Evolutionary conservation across 179 eudicot genomes (phyloP).

Genomic region (Silene vulgaris): DNA sequence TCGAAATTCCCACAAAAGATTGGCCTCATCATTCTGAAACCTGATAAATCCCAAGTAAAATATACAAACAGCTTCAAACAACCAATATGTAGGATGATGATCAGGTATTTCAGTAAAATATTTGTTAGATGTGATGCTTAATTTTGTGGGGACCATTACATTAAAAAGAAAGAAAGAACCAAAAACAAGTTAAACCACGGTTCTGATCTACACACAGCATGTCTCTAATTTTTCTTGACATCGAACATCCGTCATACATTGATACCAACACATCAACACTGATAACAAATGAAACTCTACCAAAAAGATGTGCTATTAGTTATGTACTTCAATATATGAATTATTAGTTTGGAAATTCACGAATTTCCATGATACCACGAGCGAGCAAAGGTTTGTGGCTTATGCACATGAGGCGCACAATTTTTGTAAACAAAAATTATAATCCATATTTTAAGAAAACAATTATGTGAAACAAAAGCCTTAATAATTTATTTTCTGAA

Average conservation of each 20-base stretch:
- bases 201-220: no score
- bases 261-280: no score
- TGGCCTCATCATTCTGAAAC: conserved; percentile 49
- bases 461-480: no score
- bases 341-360: no score
- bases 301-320: neutral
- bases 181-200: neutral
- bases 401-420: no score
- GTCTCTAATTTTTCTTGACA: no score
- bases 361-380: no score
- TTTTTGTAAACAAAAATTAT: no score
- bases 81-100: neutral
- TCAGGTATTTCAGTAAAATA: neutral
- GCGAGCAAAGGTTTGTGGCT: no score
- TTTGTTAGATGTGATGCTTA: neutral
- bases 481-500: no score
- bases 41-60: neutral
- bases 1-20: conserved; percentile 82
- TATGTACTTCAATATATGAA: neutral
- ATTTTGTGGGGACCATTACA: neutral
- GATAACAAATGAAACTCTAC: neutral
- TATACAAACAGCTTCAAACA: neutral
- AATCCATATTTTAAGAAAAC: no score
- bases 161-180: neutral
- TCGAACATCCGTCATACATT: no score